Evolutionary conservation across 23 red algal species (phyloP).

Genomic region (Chondrus crispus): DNA sequence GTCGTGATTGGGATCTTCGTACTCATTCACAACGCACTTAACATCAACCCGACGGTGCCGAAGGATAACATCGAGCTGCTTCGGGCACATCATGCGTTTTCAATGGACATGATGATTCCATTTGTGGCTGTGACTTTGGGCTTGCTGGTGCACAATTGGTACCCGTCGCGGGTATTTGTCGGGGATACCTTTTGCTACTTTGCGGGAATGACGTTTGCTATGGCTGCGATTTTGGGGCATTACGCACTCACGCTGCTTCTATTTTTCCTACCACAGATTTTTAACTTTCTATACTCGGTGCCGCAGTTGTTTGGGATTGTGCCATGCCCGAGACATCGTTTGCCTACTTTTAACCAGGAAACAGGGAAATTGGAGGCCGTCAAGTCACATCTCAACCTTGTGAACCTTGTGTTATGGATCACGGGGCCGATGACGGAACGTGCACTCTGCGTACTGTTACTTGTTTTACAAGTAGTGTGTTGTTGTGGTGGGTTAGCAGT

Average conservation of each 20-base stretch:
- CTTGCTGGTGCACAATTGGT: slow-evolving; percentile 94
- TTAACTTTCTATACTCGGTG: slow-evolving; percentile 98
- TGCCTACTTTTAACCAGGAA: slow-evolving; percentile 76
- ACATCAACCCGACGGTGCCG: slow-evolving; percentile 56
- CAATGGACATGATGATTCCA: slow-evolving; percentile 88
- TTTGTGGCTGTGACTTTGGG: slow-evolving; percentile 76
- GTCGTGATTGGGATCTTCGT: slow-evolving; percentile 84
- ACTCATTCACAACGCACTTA: slow-evolving; percentile 84
- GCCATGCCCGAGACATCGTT: slow-evolving; percentile 93
- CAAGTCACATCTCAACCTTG: slow-evolving; percentile 77
- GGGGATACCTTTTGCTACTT: slow-evolving; percentile 99
- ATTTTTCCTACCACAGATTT: slow-evolving; percentile 95
- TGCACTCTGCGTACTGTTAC: slow-evolving; percentile 71
- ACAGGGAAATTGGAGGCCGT: slow-evolving; percentile 88
- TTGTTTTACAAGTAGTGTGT: slow-evolving; percentile 79
- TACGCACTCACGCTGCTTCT: slow-evolving; percentile 87
- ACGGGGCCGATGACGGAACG: slow-evolving; percentile 88
- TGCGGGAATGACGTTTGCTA: slow-evolving; percentile 98
- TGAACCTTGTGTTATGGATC: slow-evolving; percentile 83
- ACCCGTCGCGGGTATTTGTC: slow-evolving; percentile 87
- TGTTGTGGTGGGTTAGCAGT: slow-evolving; percentile 60
- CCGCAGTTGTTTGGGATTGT: slow-evolving; percentile 96
- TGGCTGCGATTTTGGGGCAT: slow-evolving; percentile 95
- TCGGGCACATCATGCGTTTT: slow-evolving; percentile 88
- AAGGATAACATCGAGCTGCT: slow-evolving; percentile 78